Percentiles rank a stretch among this genome's conserved stretches.
Evolutionary conservation across 257 asterid species (phyloP).

Genomic region (Ocimum tenuiflorum): DNA sequence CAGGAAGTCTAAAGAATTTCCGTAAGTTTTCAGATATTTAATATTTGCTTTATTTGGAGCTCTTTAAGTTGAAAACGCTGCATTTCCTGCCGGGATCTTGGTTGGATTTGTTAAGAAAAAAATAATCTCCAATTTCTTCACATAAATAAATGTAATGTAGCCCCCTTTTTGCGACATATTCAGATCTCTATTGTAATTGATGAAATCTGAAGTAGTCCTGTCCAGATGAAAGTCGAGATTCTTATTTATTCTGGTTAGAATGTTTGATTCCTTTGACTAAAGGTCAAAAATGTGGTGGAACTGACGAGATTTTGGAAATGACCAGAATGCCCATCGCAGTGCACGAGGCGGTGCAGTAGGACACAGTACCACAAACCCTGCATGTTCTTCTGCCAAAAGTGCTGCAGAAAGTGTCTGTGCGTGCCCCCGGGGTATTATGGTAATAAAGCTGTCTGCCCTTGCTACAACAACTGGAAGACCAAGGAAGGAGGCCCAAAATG

Average conservation of each 20-base stretch:
- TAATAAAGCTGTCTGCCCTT: slow-evolving; percentile 67
- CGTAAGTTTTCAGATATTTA: slow-evolving; percentile 34
- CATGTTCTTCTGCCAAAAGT: slow-evolving; percentile 80
- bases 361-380: slow-evolving; percentile 72
- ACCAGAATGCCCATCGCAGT: slow-evolving; percentile 66
- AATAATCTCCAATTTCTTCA: no score
- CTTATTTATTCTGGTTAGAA: not conserved
- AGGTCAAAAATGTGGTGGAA: not conserved
- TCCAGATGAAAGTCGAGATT: no score
- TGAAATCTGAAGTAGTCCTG: no score
- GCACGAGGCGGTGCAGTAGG: slow-evolving; percentile 52
- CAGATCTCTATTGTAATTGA: not conserved
- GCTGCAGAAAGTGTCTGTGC: slow-evolving; percentile 67
- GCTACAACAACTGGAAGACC: slow-evolving; percentile 90
- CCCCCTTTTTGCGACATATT: not conserved
- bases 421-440: slow-evolving; percentile 86
- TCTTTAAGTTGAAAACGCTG: not conserved
- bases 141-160: no score
- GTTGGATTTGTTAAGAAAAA: no score
- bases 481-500: slow-evolving; percentile 73
- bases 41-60: not conserved
- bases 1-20: slow-evolving; percentile 39
- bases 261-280: not conserved
- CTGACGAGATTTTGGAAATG: slow-evolving; percentile 15
- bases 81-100: not conserved